phyloP scores from a whole-genome alignment of 1,284 basidiomycete species.

The Thecaphora thlaspeos region DNA sequence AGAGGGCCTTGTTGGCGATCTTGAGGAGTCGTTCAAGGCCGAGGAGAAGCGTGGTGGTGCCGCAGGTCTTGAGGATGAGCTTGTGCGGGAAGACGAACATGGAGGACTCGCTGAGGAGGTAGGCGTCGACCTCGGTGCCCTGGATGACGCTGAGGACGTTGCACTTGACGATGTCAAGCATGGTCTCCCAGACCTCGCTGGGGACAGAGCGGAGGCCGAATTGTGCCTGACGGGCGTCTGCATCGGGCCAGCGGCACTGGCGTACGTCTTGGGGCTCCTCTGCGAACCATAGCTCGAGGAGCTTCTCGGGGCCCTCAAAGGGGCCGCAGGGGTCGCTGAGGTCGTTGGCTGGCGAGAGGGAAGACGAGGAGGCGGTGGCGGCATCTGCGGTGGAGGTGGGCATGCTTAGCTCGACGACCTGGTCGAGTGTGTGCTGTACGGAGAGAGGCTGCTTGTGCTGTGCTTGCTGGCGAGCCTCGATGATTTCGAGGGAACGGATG shows the following conservation, averaged over 20 bases:
- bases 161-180: slow-evolving; percentile 96
- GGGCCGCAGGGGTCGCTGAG: slow-evolving; percentile 47
- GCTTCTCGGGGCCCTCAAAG: slow-evolving; percentile 76
- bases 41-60: slow-evolving; percentile 93
- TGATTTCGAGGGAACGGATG: slow-evolving; percentile 31
- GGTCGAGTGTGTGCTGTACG: slow-evolving; percentile 3
- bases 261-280: slow-evolving; percentile 59
- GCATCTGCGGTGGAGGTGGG: slow-evolving; percentile 17
- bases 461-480: slow-evolving; percentile 27
- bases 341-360: slow-evolving; percentile 19
- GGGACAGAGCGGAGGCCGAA: slow-evolving; percentile 75
- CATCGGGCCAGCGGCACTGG: slow-evolving; percentile 26
- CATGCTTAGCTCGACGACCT: background rate
- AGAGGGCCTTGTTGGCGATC: slow-evolving; percentile 80
- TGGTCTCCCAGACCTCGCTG: slow-evolving; percentile 84
- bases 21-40: slow-evolving; percentile 62
- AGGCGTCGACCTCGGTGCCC: slow-evolving; percentile 87
- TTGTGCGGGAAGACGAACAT: slow-evolving; percentile 94
- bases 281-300: slow-evolving; percentile 97
- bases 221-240: slow-evolving; percentile 25
- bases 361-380: slow-evolving; percentile 20
- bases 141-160: slow-evolving; percentile 88
- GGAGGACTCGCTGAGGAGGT: slow-evolving; percentile 95
- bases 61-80: slow-evolving; percentile 97
- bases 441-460: slow-evolving; percentile 20